Conservation (phyloP, 2,329 filamentous ascomycete genomes). For the Kalaharituber pfeilii region DNA sequence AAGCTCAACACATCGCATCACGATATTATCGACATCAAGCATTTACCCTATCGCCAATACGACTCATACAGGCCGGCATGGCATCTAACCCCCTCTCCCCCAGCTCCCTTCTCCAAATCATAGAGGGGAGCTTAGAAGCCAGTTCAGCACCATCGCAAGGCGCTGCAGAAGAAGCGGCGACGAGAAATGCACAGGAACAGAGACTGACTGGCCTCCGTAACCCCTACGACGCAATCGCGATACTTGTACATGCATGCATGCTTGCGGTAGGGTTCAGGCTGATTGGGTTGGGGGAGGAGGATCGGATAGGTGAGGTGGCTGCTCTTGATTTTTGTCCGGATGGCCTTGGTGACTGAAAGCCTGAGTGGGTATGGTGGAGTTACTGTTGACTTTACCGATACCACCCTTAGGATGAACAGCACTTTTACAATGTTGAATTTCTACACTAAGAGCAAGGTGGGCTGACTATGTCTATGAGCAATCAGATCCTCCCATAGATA, state of each 20-base stretch:
- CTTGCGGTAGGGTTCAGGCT: constrained; percentile 61
- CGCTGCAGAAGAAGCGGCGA: no score
- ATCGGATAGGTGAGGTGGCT: constrained; percentile 43
- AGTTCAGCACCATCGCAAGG: not conserved
- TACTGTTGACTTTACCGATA: no score
- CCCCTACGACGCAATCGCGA: constrained; percentile 54
- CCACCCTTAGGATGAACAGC: not conserved
- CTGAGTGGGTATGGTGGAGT: no score
- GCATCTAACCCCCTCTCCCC: constrained; percentile 14
- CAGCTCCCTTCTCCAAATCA: constrained; percentile 10
- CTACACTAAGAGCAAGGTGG: not conserved
- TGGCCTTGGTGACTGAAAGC: not conserved
- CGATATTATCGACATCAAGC: no score
- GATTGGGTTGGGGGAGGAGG: constrained; percentile 67
- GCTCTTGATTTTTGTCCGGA: not conserved
- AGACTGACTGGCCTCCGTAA: constrained; percentile 11
- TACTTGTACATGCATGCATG: constrained; percentile 75
- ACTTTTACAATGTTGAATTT: not conserved
- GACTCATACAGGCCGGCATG: no score
- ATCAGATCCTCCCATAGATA: constrained; percentile 18
- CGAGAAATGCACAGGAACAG: no score
- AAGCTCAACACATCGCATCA: no score
- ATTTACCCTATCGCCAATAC: no score
- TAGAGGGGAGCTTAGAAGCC: constrained; percentile 8
- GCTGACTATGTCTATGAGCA: not conserved